Evolutionary conservation across 2,329 filamentous ascomycete genomes (phyloP).

Genomic region (Whalleya microplaca): DNA sequence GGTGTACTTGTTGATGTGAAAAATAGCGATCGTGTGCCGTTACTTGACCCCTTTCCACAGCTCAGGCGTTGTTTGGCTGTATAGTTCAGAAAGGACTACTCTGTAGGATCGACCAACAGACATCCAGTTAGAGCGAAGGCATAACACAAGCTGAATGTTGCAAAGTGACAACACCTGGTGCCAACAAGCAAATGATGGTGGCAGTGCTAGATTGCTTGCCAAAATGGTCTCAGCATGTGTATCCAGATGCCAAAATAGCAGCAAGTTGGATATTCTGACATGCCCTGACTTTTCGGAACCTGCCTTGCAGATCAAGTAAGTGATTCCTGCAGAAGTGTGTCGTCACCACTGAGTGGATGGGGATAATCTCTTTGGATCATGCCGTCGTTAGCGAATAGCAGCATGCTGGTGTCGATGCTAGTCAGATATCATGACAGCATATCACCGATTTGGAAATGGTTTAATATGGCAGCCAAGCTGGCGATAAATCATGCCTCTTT

Average conservation of each 20-base stretch:
- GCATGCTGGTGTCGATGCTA: neutral
- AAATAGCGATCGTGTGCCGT: neutral
- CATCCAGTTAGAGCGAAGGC: neutral
- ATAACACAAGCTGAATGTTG: neutral
- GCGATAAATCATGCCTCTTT: neutral
- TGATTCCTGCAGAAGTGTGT: neutral
- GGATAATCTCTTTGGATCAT: neutral
- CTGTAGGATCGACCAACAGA: neutral
- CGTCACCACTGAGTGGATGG: neutral
- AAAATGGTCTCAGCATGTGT: neutral
- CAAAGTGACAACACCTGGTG: slow-evolving; percentile 5
- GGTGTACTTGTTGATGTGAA: neutral
- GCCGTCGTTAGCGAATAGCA: neutral
- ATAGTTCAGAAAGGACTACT: neutral
- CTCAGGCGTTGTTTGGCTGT: neutral
- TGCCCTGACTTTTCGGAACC: neutral
- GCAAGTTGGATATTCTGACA: neutral
- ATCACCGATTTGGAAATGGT: neutral
- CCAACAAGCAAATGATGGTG: neutral
- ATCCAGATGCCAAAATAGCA: neutral
- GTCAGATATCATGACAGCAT: neutral
- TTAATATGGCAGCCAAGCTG: too few species aligned
- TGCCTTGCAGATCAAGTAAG: neutral
- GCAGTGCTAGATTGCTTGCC: neutral
- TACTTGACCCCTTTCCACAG: neutral